Percentiles rank a stretch among this genome's conserved stretches.
phyloP scores from a whole-genome alignment of 805 yeast genomes.

The Candida xyloterini region DNA sequence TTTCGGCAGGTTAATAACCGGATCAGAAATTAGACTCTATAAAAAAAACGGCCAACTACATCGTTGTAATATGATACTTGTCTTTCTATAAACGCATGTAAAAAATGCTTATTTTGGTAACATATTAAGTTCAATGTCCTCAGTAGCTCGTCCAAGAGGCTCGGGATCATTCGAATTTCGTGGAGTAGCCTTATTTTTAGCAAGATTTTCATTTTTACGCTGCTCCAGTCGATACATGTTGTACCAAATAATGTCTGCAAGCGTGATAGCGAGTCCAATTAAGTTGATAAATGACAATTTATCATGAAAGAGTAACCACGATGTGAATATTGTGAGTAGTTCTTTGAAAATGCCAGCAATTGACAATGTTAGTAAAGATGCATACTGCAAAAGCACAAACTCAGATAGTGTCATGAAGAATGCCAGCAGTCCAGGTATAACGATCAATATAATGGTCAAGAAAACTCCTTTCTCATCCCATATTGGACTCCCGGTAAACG shows the following conservation, averaged over 20 bases:
- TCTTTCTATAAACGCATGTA: neutral
- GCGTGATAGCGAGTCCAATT: slow-evolving; percentile 70
- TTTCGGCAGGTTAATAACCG: neutral
- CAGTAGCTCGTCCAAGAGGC: neutral
- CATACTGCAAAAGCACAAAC: slow-evolving; percentile 73
- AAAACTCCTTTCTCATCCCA: slow-evolving; percentile 63
- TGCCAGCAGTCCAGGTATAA: slow-evolving; percentile 83
- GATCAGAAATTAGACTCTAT: neutral
- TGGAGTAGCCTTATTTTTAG: slow-evolving; percentile 13
- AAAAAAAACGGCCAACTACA: neutral
- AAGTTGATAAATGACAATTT: slow-evolving; percentile 61
- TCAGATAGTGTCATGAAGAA: slow-evolving; percentile 89
- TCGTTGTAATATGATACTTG: neutral
- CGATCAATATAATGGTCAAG: slow-evolving; percentile 53
- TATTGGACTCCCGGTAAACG: slow-evolving; percentile 51
- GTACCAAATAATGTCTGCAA: slow-evolving; percentile 79
- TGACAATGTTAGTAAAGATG: slow-evolving; percentile 81
- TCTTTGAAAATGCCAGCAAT: slow-evolving; percentile 94
- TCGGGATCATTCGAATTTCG: slow-evolving; percentile 7
- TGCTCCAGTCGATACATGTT: slow-evolving; percentile 58
- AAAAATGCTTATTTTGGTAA: slow-evolving; percentile 6
- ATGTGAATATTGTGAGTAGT: slow-evolving; percentile 69
- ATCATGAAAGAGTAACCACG: slow-evolving; percentile 75
- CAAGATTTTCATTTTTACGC: slow-evolving; percentile 10
- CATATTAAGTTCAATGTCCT: slow-evolving; percentile 19